These are phyloP conservation scores for Aspergillus tubingensis DNA, from an alignment of 2,329 filamentous ascomycete genomes.

Conservation along the genomic window DNA sequence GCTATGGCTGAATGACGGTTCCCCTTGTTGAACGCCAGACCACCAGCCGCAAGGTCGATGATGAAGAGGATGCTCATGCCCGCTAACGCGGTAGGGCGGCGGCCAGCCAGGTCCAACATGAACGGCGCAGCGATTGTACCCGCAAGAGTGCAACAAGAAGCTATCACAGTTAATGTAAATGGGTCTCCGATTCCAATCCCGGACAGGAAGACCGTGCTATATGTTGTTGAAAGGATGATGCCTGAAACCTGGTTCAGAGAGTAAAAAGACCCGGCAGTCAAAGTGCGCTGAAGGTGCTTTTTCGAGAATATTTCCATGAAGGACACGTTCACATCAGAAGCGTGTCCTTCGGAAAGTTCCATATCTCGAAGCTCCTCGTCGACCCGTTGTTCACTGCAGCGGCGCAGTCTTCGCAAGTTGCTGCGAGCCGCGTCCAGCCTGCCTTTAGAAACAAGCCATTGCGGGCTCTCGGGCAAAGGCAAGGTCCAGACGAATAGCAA, in stretches of 20 bases:
- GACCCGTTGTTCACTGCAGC: slow-evolving; percentile 32
- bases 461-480: slow-evolving; percentile 37
- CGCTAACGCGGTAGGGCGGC: slow-evolving; percentile 38
- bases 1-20: slow-evolving; percentile 27
- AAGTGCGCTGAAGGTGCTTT: slow-evolving; percentile 37
- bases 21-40: slow-evolving; percentile 32
- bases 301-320: slow-evolving; percentile 42
- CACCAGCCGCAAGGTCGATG: slow-evolving; percentile 37
- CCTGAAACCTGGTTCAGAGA: slow-evolving; percentile 41
- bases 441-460: slow-evolving; percentile 36
- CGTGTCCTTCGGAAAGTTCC: slow-evolving; percentile 28
- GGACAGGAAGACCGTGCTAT: slow-evolving; percentile 41
- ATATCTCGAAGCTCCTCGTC: slow-evolving; percentile 37
- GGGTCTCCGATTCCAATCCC: slow-evolving; percentile 35
- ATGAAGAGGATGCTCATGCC: slow-evolving; percentile 38
- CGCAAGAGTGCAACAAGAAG: slow-evolving; percentile 38
- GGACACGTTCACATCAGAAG: slow-evolving; percentile 25
- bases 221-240: slow-evolving; percentile 41
- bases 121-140: slow-evolving; percentile 40
- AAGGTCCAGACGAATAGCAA: slow-evolving; percentile 33
- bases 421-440: slow-evolving; percentile 30
- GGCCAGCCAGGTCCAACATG: slow-evolving; percentile 37
- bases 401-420: slow-evolving; percentile 36
- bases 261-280: slow-evolving; percentile 39
- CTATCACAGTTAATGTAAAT: slow-evolving; percentile 40